These are phyloP conservation scores for Ceratocystis variospora DNA, from an alignment of 2,329 filamentous ascomycete genomes.

Conservation along the genomic window DNA sequence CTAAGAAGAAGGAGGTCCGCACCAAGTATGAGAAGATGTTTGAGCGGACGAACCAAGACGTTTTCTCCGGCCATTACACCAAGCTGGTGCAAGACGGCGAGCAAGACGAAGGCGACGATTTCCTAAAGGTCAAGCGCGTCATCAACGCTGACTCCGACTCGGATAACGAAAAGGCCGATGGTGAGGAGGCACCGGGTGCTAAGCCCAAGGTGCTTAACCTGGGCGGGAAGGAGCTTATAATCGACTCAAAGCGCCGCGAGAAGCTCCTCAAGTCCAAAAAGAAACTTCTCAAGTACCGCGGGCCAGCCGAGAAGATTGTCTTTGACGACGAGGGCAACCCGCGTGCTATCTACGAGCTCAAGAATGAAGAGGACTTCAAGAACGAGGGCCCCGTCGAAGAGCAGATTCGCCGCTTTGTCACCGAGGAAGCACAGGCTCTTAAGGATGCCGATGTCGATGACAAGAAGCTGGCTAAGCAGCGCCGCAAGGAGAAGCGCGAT, in stretches of 20 bases:
- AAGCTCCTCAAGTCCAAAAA: constrained; percentile 94
- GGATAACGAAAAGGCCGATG: constrained; percentile 25
- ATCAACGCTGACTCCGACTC: constrained; percentile 45
- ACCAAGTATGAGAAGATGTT: constrained; percentile 99
- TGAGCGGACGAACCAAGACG: constrained; percentile 88
- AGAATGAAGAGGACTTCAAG: constrained; percentile 69
- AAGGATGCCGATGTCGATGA: constrained; percentile 65
- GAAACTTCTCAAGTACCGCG: constrained; percentile 80
- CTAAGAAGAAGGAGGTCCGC: constrained; percentile 59
- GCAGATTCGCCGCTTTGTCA: constrained; percentile 65
- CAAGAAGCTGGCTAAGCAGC: constrained; percentile 66
- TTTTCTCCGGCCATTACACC: constrained; percentile 83
- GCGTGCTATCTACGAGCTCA: constrained; percentile 76
- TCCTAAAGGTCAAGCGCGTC: constrained; percentile 80
- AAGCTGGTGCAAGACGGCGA: constrained; percentile 54
- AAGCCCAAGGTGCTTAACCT: constrained; percentile 49
- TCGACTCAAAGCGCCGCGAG: constrained; percentile 90
- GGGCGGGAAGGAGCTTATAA: constrained; percentile 58
- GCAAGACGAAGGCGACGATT: constrained; percentile 59
- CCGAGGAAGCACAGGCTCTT: constrained; percentile 58
- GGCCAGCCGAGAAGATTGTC: constrained; percentile 68
- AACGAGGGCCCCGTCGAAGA: constrained; percentile 60
- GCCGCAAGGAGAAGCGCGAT: constrained; percentile 60
- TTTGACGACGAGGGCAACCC: constrained; percentile 87
- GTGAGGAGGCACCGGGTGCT: constrained; percentile 31